Evolutionary conservation across 2,329 filamentous ascomycete genomes (phyloP).

Genomic region (Gliomastix tumulicola): DNA sequence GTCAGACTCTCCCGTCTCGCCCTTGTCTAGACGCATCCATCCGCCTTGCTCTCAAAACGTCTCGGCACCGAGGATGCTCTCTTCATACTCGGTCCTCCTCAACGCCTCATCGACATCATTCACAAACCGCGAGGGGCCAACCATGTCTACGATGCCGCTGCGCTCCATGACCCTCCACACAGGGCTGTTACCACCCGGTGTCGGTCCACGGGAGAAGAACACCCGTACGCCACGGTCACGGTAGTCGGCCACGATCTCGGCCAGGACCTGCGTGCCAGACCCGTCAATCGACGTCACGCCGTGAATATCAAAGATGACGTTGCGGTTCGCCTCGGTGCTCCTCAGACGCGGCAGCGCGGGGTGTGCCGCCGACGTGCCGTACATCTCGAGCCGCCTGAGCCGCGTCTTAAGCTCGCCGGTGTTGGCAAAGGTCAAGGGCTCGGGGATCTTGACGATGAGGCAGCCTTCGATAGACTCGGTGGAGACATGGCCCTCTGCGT

Average conservation of each 20-base stretch:
- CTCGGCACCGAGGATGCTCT: slow-evolving; percentile 32
- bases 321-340: slow-evolving; percentile 73
- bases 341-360: slow-evolving; percentile 79
- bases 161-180: slow-evolving; percentile 68
- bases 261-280: slow-evolving; percentile 83
- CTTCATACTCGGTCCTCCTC: slow-evolving; percentile 69
- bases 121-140: slow-evolving; percentile 73
- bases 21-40: too few relatives aligned
- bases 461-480: slow-evolving; percentile 89
- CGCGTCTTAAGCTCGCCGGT: slow-evolving; percentile 86
- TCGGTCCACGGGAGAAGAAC: slow-evolving; percentile 60
- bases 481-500: slow-evolving; percentile 67
- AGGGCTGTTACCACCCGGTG: slow-evolving; percentile 28
- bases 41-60: too few relatives aligned
- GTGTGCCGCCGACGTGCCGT: slow-evolving; percentile 79
- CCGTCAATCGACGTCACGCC: slow-evolving; percentile 95
- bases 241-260: slow-evolving; percentile 81
- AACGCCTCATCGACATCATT: slow-evolving; percentile 79
- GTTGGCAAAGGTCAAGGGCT: slow-evolving; percentile 94
- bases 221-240: slow-evolving; percentile 68
- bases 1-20: too few relatives aligned
- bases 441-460: slow-evolving; percentile 94
- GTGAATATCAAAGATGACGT: slow-evolving; percentile 95
- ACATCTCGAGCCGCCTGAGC: slow-evolving; percentile 76
- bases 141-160: slow-evolving; percentile 80